phyloP scores from a whole-genome alignment of 108 stramenopile species.

The Aurantiochytrium sp. region DNA sequence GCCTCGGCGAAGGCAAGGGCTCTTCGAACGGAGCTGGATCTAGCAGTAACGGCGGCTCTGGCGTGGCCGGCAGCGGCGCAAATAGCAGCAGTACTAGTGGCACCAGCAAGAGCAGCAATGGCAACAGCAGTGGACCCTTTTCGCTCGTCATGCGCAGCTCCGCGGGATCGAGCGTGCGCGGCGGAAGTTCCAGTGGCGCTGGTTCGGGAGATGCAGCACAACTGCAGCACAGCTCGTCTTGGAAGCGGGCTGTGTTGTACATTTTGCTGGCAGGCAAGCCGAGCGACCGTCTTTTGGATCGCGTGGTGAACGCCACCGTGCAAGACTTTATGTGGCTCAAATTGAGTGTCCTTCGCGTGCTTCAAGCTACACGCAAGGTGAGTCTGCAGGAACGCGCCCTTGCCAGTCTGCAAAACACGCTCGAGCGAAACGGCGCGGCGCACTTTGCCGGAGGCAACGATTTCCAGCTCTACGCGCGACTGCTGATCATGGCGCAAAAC shows the following conservation, averaged over 20 bases:
- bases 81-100: too few species aligned
- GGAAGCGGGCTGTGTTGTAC: constrained; percentile 5
- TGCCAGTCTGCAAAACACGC: not conserved
- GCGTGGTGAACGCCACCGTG: not conserved
- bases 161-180: too few species aligned
- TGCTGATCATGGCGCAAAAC: not conserved
- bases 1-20: not conserved
- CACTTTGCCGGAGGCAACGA: not conserved
- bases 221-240: not conserved
- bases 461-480: not conserved
- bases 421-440: not conserved
- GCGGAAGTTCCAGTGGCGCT: too few species aligned
- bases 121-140: too few species aligned
- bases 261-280: not conserved
- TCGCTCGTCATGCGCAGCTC: too few species aligned
- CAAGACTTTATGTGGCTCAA: constrained; percentile 11
- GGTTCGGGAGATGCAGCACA: not conserved
- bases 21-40: not conserved
- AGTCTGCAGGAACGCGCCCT: not conserved
- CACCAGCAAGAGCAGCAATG: too few species aligned
- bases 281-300: not conserved
- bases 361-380: not conserved
- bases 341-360: not conserved
- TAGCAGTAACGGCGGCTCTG: not conserved
- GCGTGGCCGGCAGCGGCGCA: too few species aligned